Conservation (phyloP, 2,329 filamentous ascomycete species). For the Aureobasidium sp. region DNA sequence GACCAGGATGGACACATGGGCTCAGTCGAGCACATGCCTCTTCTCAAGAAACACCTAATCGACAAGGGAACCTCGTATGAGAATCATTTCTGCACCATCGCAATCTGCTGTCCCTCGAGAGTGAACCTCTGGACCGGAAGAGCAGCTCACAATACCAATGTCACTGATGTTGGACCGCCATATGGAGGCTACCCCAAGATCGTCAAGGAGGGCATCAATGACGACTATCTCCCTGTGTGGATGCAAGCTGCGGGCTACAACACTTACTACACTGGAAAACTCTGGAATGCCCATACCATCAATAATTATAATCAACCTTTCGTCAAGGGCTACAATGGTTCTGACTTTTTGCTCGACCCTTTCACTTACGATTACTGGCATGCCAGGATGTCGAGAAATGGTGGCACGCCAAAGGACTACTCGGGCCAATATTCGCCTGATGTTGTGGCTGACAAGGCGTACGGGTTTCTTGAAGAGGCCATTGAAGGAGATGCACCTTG, state of each 20-base stretch:
- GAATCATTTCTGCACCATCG: conserved; percentile 57
- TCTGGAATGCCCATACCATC: conserved; percentile 58
- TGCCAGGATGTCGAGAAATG: conserved; percentile 54
- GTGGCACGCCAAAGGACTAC: conserved; percentile 48
- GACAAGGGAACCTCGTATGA: conserved; percentile 53
- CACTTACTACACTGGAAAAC: conserved; percentile 65
- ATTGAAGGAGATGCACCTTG: conserved; percentile 21
- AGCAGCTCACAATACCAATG: conserved; percentile 62
- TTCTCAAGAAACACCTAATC: conserved; percentile 49
- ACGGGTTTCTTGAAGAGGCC: conserved; percentile 47
- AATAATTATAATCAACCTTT: conserved; percentile 55
- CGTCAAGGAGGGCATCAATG: conserved; percentile 55
- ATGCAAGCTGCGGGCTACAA: conserved; percentile 60
- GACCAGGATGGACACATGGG: conserved; percentile 59
- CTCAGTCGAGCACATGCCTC: conserved; percentile 55
- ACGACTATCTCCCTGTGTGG: conserved; percentile 63
- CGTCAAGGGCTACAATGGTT: conserved; percentile 51
- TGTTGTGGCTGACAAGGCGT: conserved; percentile 52
- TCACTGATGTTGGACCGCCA: conserved; percentile 49
- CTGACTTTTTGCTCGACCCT: conserved; percentile 50
- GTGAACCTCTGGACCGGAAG: conserved; percentile 59
- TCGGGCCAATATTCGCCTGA: conserved; percentile 52
- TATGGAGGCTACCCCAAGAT: conserved; percentile 62
- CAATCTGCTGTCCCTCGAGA: conserved; percentile 60
- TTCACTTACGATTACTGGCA: conserved; percentile 63